Evolutionary conservation across 2,329 filamentous ascomycete genomes (phyloP), one percentile per base, ranked within the genome.

Genomic region (Fusarium praegraminearum): DNA sequence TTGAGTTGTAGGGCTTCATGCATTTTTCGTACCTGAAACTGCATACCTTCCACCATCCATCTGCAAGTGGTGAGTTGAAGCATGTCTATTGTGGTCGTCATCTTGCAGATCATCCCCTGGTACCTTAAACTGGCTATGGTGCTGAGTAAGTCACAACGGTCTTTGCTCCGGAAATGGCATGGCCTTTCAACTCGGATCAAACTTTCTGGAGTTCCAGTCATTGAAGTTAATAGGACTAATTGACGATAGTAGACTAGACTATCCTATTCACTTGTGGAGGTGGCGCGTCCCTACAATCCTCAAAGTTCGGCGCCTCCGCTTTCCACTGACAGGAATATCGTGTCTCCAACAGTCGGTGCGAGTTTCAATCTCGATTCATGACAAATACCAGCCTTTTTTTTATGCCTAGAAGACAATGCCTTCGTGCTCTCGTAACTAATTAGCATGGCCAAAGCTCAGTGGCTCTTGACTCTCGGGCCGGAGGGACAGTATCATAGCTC

Each of bases 301-400:
- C 41, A 24, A 65, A 68, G 55, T 45, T 69, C 65, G 66, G 66
- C 65, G 66, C 68, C 67, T 71, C 67, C 63, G 64, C 36, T 46
- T 38, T 53, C 28, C 40, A 53, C 36, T 15, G 22, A 30, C 28
- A 41, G 49, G 16, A 51, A 24, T 32, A 52, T 41, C 54, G 18
- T 36, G 30, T 44, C 50, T 55, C 26, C 43, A 15, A 55, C 45
- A 44, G 52, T 30, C 28, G 46, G 44, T 41, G 35, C 24, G 40
- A 56, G 47, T 40, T 15, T 16, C 11, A 32, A 22, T 33, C 33
- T 13, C 5, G 30, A 20, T 38, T 28, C 45, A 58, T 69, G 52
- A 65, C 67, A 70, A 65, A 71, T 70, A 30, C 24, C 26, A 20
- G 30, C 18, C 24, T 28, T 47, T 20, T 16, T n/a, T 22, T 22